phyloP scores from a whole-genome alignment of 73 alveolate genomes.

The Paramecium bursaria region DNA sequence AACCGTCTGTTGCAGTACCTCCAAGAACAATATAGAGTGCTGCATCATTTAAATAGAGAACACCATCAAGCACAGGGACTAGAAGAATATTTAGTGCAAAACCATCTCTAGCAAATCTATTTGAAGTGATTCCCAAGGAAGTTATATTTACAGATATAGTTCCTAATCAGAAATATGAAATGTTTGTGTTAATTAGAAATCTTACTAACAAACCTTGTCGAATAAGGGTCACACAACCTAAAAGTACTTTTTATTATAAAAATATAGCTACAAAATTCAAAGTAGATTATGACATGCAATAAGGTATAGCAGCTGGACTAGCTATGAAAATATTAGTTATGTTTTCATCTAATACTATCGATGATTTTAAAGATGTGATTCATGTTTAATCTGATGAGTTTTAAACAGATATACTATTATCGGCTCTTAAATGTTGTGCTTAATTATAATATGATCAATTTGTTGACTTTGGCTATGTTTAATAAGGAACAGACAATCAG shows the following conservation, averaged over 20 bases:
- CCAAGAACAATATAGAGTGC: no score
- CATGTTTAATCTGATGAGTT: constrained; percentile 88
- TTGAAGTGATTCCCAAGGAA: constrained; percentile 24
- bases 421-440: constrained; percentile 90
- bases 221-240: constrained; percentile 87
- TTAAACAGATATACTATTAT: constrained; percentile 78
- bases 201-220: constrained; percentile 85
- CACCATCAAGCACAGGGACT: no score
- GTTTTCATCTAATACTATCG: constrained; percentile 90
- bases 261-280: constrained; percentile 73
- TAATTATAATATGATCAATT: constrained; percentile 89
- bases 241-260: constrained; percentile 52
- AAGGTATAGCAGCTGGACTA: constrained; percentile 94
- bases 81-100: no score
- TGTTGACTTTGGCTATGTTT: constrained; percentile 89
- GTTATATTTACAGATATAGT: constrained; percentile 75
- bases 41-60: no score
- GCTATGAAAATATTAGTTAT: constrained; percentile 89
- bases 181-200: constrained; percentile 85
- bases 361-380: constrained; percentile 90
- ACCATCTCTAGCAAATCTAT: not conserved
- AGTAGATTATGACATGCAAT: constrained; percentile 82
- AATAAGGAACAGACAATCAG: constrained; percentile 82
- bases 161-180: constrained; percentile 88
- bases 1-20: no score